Conservation (phyloP, 768 basidiomycete species). For the Saitozyma podzolica region DNA sequence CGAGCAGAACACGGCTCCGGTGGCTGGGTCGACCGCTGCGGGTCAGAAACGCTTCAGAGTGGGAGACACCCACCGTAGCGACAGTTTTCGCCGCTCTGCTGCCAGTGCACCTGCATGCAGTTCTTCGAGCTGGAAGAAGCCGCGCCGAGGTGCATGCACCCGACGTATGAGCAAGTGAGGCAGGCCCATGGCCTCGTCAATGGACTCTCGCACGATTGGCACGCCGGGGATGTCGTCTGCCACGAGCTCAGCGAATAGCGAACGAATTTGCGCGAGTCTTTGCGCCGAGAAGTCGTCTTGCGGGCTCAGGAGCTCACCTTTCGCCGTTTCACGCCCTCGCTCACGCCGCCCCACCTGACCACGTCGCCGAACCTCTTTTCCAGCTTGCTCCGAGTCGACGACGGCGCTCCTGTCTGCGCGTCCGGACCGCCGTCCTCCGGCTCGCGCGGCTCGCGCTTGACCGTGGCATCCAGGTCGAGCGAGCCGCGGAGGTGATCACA, state of each 20-base stretch:
- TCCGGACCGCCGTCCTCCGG: not conserved
- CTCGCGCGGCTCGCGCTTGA: slow-evolving; percentile 1
- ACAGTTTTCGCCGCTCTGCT: slow-evolving; percentile 16
- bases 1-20: slow-evolving; percentile 73
- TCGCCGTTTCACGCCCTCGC: slow-evolving; percentile 25
- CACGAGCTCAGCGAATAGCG: slow-evolving; percentile 1
- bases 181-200: slow-evolving; percentile 39
- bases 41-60: not conserved
- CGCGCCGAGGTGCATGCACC: slow-evolving; percentile 21
- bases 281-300: not conserved
- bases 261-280: not conserved
- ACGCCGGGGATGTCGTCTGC: slow-evolving; percentile 29
- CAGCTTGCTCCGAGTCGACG: slow-evolving; percentile 9
- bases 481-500: slow-evolving; percentile 26
- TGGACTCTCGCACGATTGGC: slow-evolving; percentile 24
- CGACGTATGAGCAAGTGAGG: slow-evolving; percentile 38
- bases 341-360: slow-evolving; percentile 29
- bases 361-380: slow-evolving; percentile 27
- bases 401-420: not conserved
- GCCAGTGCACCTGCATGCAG: slow-evolving; percentile 34
- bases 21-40: slow-evolving; percentile 70
- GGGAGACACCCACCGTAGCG: slow-evolving; percentile 29
- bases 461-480: not conserved
- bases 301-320: slow-evolving; percentile 19
- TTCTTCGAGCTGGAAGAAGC: slow-evolving; percentile 21